Conservation (phyloP, 306 rosid species). For the Inga leiocalycina region DNA sequence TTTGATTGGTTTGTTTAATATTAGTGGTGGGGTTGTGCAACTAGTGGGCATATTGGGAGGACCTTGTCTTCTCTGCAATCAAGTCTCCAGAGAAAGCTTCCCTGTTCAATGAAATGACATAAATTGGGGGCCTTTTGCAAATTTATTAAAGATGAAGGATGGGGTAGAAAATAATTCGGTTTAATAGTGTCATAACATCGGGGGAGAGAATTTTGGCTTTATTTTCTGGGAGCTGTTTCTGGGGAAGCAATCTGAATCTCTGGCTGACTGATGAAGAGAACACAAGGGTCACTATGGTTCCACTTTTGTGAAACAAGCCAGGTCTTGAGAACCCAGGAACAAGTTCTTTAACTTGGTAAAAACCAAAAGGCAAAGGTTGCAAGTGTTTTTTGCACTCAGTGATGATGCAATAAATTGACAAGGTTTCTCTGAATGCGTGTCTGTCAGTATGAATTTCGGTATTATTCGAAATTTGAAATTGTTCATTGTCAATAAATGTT, state of each 20-base stretch:
- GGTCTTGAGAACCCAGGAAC: not conserved
- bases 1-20: conserved; percentile 22
- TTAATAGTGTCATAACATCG: not conserved
- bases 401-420: not conserved
- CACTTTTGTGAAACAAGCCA: not conserved
- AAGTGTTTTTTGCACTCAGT: not conserved
- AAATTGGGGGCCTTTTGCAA: not conserved
- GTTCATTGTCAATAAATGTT: not conserved
- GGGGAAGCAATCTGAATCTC: not conserved
- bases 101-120: conserved; percentile 10
- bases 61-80: conserved; percentile 43
- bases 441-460: not conserved
- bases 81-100: conserved; percentile 8
- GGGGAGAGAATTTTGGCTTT: not conserved
- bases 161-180: not conserved
- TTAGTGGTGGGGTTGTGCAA: conserved; percentile 51
- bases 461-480: not conserved
- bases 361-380: not conserved
- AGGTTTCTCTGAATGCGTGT: not conserved
- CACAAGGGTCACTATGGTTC: not conserved
- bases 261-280: not conserved
- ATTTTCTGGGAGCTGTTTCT: not conserved
- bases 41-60: conserved; percentile 40
- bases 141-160: not conserved
- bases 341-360: not conserved